Evolutionary conservation across 2,329 filamentous ascomycete genomes (phyloP), one percentile per base, ranked within the genome.

Genomic region (Zymoseptoria tritici): DNA sequence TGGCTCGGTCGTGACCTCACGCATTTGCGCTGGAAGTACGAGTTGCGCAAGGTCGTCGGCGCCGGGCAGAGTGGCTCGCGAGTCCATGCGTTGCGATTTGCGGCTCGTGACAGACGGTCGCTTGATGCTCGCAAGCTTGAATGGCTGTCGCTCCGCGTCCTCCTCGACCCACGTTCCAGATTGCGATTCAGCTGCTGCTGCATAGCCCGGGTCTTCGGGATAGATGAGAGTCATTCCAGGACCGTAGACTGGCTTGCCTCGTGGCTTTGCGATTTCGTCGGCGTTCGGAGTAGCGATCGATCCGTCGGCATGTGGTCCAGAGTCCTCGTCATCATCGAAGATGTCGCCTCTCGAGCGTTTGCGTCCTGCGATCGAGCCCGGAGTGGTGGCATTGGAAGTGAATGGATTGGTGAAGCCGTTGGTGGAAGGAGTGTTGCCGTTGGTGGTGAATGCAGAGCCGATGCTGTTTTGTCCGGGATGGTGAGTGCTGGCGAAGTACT

Each of bases 261-360:
- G 85, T 19, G 81, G 76, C 69, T 84, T 83, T 54, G 80, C 77
- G 66, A 80, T 76, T 53, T 76, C 69, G 60, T 63, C 76, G 72
- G 57, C 75, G 68, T 60, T 54, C 52, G 77, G 65, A 67, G 73
- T 64, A 56, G 74, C 64, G 61, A 78, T 74, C 58, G 79, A 72
- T 73, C 82, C 81, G 69, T 85, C 75, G 70, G 74, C 74, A 29
- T 63, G 59, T 55, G 69, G 69, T 61, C 85, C 80, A 66, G 86
- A 83, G 57, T 89, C 83, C 67, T 90, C 89, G 64, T 81, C 77
- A 24, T 81, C 80, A 42, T 62, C 63, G 62, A 66, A 63, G 59
- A 88, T 87, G 73, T 92, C 88, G 69, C 89, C 86, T 71, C 88
- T 83, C 63, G 87, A 90, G 67, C 89, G 86, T 77, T 92, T 92